Percentiles rank a stretch among this genome's conserved stretches.
Evolutionary conservation across 1,284 basidiomycete genomes (phyloP).

Genomic region (Papiliotrema nemorosa): DNA sequence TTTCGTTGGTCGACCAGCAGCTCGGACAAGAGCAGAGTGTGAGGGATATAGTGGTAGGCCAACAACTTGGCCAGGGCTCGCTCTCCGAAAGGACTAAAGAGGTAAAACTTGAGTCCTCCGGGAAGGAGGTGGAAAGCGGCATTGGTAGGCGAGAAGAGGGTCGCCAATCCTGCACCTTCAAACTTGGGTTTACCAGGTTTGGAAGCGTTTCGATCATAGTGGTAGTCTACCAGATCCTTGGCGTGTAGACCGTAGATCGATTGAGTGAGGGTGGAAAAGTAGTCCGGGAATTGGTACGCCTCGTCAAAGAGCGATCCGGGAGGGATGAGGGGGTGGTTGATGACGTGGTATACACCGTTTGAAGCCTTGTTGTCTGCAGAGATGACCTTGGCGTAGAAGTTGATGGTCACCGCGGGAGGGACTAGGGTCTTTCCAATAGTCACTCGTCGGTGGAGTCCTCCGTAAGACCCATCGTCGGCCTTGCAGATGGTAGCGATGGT

Average conservation of each 20-base stretch:
- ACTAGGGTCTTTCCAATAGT: slow-evolving; percentile 53
- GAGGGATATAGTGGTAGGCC: slow-evolving; percentile 64
- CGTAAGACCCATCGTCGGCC: slow-evolving; percentile 56
- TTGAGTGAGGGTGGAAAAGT: slow-evolving; percentile 60
- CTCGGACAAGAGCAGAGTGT: slow-evolving; percentile 59
- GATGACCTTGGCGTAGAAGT: slow-evolving; percentile 58
- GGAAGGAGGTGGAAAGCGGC: slow-evolving; percentile 62
- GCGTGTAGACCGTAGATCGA: slow-evolving; percentile 59
- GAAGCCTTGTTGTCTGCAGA: slow-evolving; percentile 54
- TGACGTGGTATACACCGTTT: slow-evolving; percentile 64
- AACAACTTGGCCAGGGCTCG: slow-evolving; percentile 60
- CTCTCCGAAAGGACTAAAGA: slow-evolving; percentile 66
- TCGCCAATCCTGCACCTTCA: slow-evolving; percentile 57
- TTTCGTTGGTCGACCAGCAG: slow-evolving; percentile 45
- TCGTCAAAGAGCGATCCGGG: slow-evolving; percentile 62
- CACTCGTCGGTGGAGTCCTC: slow-evolving; percentile 58
- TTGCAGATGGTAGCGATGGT: slow-evolving; percentile 60
- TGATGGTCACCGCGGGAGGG: slow-evolving; percentile 54
- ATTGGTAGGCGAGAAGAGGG: slow-evolving; percentile 65
- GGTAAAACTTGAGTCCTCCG: slow-evolving; percentile 56
- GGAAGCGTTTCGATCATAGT: slow-evolving; percentile 49
- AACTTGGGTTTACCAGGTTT: slow-evolving; percentile 48
- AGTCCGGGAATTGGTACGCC: slow-evolving; percentile 57
- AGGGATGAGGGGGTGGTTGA: slow-evolving; percentile 61
- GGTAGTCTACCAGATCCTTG: slow-evolving; percentile 50